Evolutionary conservation across 106 monocot species (phyloP), one percentile per base, ranked within the genome.

Genomic region (Cymbidium sinense): DNA sequence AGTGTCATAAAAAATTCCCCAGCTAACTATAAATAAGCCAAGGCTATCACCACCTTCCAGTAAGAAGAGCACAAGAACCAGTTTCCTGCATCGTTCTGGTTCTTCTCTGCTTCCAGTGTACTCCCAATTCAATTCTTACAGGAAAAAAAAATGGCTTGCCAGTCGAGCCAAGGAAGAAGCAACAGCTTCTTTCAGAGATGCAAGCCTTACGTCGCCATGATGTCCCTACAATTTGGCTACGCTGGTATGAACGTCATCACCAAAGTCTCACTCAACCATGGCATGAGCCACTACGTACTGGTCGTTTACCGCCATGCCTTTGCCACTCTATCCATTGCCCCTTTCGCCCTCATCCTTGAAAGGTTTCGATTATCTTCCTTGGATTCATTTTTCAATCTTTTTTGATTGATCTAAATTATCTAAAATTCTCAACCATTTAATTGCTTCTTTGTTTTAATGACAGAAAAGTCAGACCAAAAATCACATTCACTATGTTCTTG

Each of bases 181-280:
- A 19, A 18, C 50, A 34, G 25, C n/a, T 34, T 81, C 81, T 43
- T 82, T 37, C 44, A 73, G 75, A 85, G 70, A 73, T 70, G 74
- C 30, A 91, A 91, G 79, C 89, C 89, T 2, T 89, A 89, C 79
- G 41, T 87, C 51, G 89, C 91, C 70, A 92, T 92, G 89, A 78
- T 85, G n/a, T 85, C 81, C 7, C 89, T 92, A 20, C 89, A 92
- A 72, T 92, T 92, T 58, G 92, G 89, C 64, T 92, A 92, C 30
- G 92, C 92, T 20, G 92, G 92, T 18, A 92, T 92, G 92, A 92
- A 92, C 75, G 84, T 92, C 29, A 87, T 92, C 82, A 89, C 87
- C 65, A 92, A 92, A 79, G 83, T 92, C 7, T 89, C 92, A 8
- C 89, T 92, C 36, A 92, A 85, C 80, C 81, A 43, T 21, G 92